Base-by-base conservation (phyloP, 2,329 filamentous ascomycete species). In the Botrytis pseudocinerea region DNA sequence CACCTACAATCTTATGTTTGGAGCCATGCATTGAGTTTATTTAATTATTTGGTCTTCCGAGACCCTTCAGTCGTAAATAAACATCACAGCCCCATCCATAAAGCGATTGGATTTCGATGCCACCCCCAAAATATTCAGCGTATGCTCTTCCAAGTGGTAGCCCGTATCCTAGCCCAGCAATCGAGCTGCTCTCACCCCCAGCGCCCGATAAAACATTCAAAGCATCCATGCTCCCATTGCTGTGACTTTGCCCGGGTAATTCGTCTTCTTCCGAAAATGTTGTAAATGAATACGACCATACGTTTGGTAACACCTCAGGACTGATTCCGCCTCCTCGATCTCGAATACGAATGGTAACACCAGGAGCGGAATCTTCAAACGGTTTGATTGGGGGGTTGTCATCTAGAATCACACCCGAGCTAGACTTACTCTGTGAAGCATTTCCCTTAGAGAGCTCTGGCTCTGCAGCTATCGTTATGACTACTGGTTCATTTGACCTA, bases 201-300 rank as follows among this genome's bases (percentile, higher is more conserved):
- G 90, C 89, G 2, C 88, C 88, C 1, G 92, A 91, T 66, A 98
- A 91, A 7, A 91, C 90, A 78, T 91, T 92, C 75, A 98, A 83
- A 0, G 92, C 93, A 79, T 93, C 90, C 80, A 89, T 86, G 65
- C 85, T 86, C 61, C 82, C 80, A 62, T 83, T 82, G 51, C 83
- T 81, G 82, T 74, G 78, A 74, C 32, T 82, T 81, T 64, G 83
- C 76, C 88, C 83, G 3, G 83, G 82, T 9, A 82, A 78, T 5
- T 83, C 79, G 77, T 85, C 80, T 76, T 88, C 83, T 71, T 91
- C 87, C 35, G 93, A 93, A 82, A 98, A 98, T 0, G 96, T 99
- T 32, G 95, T 98, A 82, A 98, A 99, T 75, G 93, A 96, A 82
- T 98, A 99, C 10, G 94, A 95, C 95, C 96, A 99, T 73, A 99